These are phyloP conservation scores for Excoecaria cochinchinensis DNA, from an alignment of 345 rosid genomes.

Conservation along the genomic window DNA sequence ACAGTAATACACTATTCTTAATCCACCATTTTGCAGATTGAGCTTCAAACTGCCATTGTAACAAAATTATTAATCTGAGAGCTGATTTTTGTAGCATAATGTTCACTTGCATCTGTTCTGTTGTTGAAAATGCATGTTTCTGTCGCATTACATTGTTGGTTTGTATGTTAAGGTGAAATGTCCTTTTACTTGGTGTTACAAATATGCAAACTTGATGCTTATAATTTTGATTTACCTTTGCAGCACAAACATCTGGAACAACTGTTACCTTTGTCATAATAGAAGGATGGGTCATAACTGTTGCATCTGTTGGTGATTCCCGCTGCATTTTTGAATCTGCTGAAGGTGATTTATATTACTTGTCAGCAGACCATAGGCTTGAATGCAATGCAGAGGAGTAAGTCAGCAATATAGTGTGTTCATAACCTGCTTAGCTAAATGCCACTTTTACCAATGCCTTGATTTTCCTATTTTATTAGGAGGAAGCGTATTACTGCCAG, in stretches of 20 bases:
- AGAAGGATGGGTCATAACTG: constrained; percentile 91
- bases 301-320: constrained; percentile 99
- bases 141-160: not conserved
- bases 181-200: not conserved
- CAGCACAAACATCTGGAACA: constrained; percentile 91
- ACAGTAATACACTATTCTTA: not conserved
- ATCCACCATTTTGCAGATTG: not conserved
- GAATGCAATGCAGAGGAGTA: constrained; percentile 95
- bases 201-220: not conserved
- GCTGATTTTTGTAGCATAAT: not conserved
- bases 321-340: constrained; percentile 96
- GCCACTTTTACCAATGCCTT: constrained; percentile 22
- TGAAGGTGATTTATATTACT: constrained; percentile 81
- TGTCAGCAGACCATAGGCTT: constrained; percentile 97
- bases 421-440: constrained; percentile 7
- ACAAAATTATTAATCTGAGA: not conserved
- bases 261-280: constrained; percentile 90
- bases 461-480: constrained; percentile 43
- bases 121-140: constrained; percentile 3
- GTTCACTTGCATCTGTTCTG: not conserved
- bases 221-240: constrained; percentile 14
- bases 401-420: constrained; percentile 28
- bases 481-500: constrained; percentile 87
- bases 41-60: not conserved
- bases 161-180: not conserved